Evolutionary conservation across 2,329 filamentous ascomycete genomes (phyloP), one percentile per base, ranked within the genome.

Genomic region (Hysterium pulicare): DNA sequence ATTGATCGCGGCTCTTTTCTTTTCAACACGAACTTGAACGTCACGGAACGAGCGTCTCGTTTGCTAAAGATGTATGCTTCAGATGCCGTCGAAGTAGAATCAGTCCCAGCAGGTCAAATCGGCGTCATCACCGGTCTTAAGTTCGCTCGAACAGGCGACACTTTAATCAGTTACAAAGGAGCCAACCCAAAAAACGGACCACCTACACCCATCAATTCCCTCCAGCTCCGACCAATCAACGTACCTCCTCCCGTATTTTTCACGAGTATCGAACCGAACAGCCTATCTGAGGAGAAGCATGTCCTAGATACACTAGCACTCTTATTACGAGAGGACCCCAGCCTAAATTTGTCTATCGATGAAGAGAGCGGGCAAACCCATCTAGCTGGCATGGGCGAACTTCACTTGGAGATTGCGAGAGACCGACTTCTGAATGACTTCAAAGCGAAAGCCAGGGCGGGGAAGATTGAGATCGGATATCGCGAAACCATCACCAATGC

Each of bases 201-300:
- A 1, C 81, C 86, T 15, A 77, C 82, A 13, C 77, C 81, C 1
- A 71, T 95, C 37, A 82, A 84, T 38, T 83, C 78, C 13, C 71
- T 97, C 13, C 90, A 95, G 59, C 79, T 98, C 26, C 82, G 89
- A 13, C 89, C 93, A 0, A 93, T 95, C 21, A 80, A 87, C 45
- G 87, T 96, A 0, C 91, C 93, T 1, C 90, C 93, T 0, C 90
- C 93, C 0, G 93, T 98, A 0, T 95, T 96, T 59, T 98, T 97
- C 65, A 84, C 94, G n/a, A 88, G 90, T 46, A 83, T 97, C 21
- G 91, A 97, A 50, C 88, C 82, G 15, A 71, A 89, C 53, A 84
- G 87, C 54, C 72, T 87, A 23, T 78, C 84, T 23, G 89, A 90
- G 51, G 86, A 90, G 55, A 90, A 90, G 54, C 79, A 84, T 45